These are phyloP conservation scores for Penicillium sp. DNA, from an alignment of 2,329 filamentous ascomycete genomes.

Conservation along the genomic window DNA sequence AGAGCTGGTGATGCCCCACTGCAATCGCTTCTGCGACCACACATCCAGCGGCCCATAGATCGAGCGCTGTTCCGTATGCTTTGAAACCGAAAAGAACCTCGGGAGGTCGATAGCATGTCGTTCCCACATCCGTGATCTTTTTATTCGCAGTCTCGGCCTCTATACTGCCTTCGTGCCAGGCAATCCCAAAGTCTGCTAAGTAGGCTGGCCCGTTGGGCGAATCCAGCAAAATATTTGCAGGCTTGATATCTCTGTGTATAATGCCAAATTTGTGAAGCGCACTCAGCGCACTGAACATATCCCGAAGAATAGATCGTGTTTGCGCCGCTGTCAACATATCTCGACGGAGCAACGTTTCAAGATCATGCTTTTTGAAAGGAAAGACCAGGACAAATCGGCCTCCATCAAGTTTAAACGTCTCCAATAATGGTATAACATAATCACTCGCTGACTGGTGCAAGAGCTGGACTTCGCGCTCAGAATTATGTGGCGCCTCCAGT, in stretches of 20 bases:
- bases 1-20: conserved; percentile 65
- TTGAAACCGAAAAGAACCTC: conserved; percentile 87
- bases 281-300: conserved; percentile 72
- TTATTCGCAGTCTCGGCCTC: conserved; percentile 65
- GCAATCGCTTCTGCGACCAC: conserved; percentile 78
- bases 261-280: conserved; percentile 76
- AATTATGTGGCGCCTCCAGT: conserved; percentile 80
- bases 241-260: conserved; percentile 93
- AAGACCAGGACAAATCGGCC: conserved; percentile 80
- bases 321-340: conserved; percentile 47
- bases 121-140: conserved; percentile 93
- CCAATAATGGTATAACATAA: conserved; percentile 70
- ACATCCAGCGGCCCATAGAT: conserved; percentile 88
- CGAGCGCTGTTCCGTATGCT: conserved; percentile 72
- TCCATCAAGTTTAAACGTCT: conserved; percentile 72
- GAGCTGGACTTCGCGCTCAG: conserved; percentile 77
- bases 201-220: conserved; percentile 72
- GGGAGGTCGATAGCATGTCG: conserved; percentile 86
- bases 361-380: conserved; percentile 77
- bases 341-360: conserved; percentile 68
- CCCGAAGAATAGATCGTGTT: conserved; percentile 59
- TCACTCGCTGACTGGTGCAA: conserved; percentile 64
- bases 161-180: conserved; percentile 70
- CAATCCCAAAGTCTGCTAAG: conserved; percentile 89
- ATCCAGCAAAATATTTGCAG: conserved; percentile 80